Evolutionary conservation across 352 stramenopile species (phyloP).

Genomic region (Globisporangium heterothallicum): DNA sequence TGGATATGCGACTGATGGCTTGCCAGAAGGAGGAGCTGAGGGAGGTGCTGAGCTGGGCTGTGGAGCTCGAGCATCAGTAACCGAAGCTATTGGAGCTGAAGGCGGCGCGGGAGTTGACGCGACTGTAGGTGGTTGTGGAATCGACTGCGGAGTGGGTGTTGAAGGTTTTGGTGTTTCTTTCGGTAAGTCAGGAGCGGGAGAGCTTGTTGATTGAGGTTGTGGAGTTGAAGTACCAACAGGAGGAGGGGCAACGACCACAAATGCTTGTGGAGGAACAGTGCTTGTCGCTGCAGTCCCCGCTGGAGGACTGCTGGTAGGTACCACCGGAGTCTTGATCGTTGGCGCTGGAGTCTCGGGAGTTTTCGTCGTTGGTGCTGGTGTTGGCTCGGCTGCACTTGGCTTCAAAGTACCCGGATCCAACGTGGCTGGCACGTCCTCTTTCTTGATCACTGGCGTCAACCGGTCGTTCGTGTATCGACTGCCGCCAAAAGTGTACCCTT

Average conservation of each 20-base stretch:
- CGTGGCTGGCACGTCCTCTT: neutral
- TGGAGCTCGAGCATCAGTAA: no score
- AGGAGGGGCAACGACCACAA: neutral
- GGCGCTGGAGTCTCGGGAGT: neutral
- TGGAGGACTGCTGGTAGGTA: no score
- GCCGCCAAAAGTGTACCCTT: slow-evolving; percentile 10
- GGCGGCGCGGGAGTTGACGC: no score
- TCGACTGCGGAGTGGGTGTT: neutral
- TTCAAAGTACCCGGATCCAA: neutral
- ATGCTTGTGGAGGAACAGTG: no score
- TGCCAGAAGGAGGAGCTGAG: no score
- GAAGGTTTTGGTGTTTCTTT: neutral
- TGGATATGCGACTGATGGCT: no score
- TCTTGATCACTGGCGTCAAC: slow-evolving; percentile 8
- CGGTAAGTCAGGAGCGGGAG: no score
- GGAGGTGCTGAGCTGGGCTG: no score
- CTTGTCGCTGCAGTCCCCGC: no score
- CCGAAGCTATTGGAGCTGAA: no score
- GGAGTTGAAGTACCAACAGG: neutral
- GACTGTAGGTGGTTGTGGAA: no score
- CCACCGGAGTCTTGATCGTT: no score
- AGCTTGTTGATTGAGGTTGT: neutral
- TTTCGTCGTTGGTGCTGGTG: neutral
- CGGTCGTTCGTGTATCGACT: slow-evolving; percentile 10
- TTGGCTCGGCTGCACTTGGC: neutral